Evolutionary conservation across 2,329 filamentous ascomycete species (phyloP), one percentile per base, ranked within the genome.

Genomic region (Pseudocercospora pini-densiflorae): DNA sequence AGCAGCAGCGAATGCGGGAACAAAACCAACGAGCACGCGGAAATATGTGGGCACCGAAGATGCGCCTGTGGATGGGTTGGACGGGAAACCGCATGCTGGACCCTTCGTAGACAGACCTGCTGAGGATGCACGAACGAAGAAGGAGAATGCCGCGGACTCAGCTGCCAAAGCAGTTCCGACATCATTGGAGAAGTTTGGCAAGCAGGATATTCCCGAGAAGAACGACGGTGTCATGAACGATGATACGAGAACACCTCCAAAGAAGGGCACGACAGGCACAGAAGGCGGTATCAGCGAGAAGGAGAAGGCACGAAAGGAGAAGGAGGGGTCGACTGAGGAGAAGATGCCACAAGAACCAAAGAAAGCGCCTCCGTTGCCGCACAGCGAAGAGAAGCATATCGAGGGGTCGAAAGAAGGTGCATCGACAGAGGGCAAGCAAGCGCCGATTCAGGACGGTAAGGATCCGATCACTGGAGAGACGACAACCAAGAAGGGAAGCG

Each of bases 221-320:
- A 86, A 88, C 66, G 86, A 97, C 77, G 93, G 94, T 47, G 93
- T 97, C 65, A 97, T 97, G 94, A 92, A 97, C 76, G 94, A 97
- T 78, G 92, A 90, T 69, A 87, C 91, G 76, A 85, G 93, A 71
- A 81, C 86, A 43, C 86, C 87, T 47, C 92, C 94, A 4, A 94
- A 93, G 77, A 87, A 93, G 77, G 94, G 94, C 55, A 96, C 92
- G 1, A 92, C 91, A 3, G 94, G 94, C 45, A 97, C 92, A 1
- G 92, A 94, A 76, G 94, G 93, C 12, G 94, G 94, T 61, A 92
- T 98, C 49, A 93, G 90, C 27, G 91, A 94, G 77, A 97, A 96
- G 80, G 89, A 89, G 72, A 95, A 93, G 81, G 89, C 89, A 58
- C 86, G 88, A 67, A 90, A 91, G 75, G 85, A 86, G 43, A 85